phyloP scores from a whole-genome alignment of 352 stramenopile species.

The Globisporangium perplexum region DNA sequence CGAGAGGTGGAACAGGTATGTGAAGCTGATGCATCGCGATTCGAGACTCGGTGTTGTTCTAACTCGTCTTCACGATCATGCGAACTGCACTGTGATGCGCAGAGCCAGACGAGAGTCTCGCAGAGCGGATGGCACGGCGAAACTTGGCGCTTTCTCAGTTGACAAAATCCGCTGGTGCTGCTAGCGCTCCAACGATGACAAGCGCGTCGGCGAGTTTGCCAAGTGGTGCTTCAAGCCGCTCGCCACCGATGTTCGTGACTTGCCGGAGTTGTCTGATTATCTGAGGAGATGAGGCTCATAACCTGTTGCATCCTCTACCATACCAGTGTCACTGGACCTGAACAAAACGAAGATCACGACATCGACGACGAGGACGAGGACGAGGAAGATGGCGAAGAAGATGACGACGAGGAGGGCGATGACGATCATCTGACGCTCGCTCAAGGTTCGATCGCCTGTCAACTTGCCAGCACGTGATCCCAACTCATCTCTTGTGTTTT shows the following conservation, averaged over 20 bases:
- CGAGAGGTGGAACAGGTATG: neutral
- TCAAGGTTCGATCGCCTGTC: slow-evolving; percentile 26
- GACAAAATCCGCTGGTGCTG: slow-evolving; percentile 17
- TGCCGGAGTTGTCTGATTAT: no score
- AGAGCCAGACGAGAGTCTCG: slow-evolving; percentile 14
- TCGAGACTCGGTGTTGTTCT: neutral
- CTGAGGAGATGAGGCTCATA: neutral
- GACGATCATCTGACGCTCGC: slow-evolving; percentile 55
- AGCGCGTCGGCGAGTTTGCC: neutral
- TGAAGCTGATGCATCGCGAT: no score
- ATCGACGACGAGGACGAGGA: slow-evolving; percentile 23
- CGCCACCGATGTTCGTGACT: neutral
- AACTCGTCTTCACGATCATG: neutral
- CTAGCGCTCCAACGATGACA: neutral
- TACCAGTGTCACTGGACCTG: slow-evolving; percentile 1
- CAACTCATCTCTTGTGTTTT: neutral
- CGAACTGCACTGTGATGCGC: neutral
- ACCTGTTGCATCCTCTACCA: neutral
- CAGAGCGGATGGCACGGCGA: slow-evolving; percentile 38
- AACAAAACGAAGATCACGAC: slow-evolving; percentile 13
- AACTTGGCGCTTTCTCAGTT: slow-evolving; percentile 62
- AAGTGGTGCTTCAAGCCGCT: neutral
- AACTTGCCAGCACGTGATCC: neutral
- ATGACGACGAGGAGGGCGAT: slow-evolving; percentile 41
- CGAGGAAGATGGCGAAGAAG: slow-evolving; percentile 36